Conservation (phyloP, 257 asterid genomes). For the Cruciata laevipes region DNA sequence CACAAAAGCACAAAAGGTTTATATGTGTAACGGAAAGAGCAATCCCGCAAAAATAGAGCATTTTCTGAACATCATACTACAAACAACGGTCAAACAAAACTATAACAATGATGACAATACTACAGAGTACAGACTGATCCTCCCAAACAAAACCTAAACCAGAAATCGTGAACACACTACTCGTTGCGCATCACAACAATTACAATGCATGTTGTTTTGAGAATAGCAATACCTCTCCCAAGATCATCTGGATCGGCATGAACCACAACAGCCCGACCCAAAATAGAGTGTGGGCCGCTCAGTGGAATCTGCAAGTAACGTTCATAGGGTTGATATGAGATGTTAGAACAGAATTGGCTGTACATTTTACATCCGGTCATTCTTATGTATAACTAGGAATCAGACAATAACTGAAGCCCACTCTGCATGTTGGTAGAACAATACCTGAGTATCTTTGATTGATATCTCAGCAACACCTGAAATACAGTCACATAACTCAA, state of each 20-base stretch:
- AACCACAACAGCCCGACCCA: conserved; percentile 92
- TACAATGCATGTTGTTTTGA: neutral
- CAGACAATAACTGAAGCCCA: conserved; percentile 3
- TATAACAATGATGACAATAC: too few relatives aligned
- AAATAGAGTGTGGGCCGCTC: conserved; percentile 64
- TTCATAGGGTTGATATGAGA: neutral
- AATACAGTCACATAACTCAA: conserved; percentile 12
- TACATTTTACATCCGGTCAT: neutral
- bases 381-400: neutral
- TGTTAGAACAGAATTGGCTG: neutral
- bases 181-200: too few relatives aligned
- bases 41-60: neutral
- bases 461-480: conserved; percentile 73
- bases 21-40: neutral
- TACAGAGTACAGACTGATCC: too few relatives aligned
- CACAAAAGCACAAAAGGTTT: neutral
- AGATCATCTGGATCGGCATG: conserved; percentile 96
- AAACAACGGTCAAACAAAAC: too few relatives aligned
- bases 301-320: conserved; percentile 54
- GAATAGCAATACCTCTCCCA: conserved; percentile 55
- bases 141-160: neutral
- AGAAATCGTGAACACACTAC: neutral
- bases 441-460: conserved; percentile 58
- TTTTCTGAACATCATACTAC: too few relatives aligned
- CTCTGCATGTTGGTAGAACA: neutral